Evolutionary conservation across 2,329 filamentous ascomycete genomes (phyloP).

Genomic region (Ascochyta pisi): DNA sequence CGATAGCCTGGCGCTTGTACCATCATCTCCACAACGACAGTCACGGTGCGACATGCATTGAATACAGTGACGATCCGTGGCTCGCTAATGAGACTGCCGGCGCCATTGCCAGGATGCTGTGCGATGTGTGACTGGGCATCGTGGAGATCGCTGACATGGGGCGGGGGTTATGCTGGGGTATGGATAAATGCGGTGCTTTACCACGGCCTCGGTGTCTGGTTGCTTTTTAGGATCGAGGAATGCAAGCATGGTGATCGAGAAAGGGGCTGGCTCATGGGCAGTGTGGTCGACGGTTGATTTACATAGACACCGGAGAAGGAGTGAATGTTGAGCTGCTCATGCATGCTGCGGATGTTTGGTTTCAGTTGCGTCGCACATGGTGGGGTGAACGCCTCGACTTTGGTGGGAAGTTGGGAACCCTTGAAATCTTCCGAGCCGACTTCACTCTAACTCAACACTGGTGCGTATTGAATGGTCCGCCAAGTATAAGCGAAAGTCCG

Average conservation of each 20-base stretch:
- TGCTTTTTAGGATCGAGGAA: not conserved
- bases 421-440: not conserved
- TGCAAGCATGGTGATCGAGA: not conserved
- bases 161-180: not conserved
- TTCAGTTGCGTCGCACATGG: slow-evolving; percentile 14
- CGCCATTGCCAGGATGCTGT: slow-evolving; percentile 2
- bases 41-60: slow-evolving; percentile 11
- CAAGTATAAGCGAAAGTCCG: not conserved
- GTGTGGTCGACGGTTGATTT: not conserved
- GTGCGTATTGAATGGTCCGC: not conserved
- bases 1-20: slow-evolving; percentile 3
- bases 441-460: not conserved
- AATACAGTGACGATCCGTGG: slow-evolving; percentile 6
- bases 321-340: slow-evolving; percentile 7
- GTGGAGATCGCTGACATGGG: slow-evolving; percentile 11
- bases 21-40: slow-evolving; percentile 4
- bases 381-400: slow-evolving; percentile 7
- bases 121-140: slow-evolving; percentile 10
- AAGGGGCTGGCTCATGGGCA: not conserved
- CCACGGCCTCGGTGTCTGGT: not conserved
- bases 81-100: slow-evolving; percentile 5
- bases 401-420: not conserved
- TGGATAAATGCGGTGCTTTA: not conserved
- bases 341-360: slow-evolving; percentile 11
- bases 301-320: not conserved